These are phyloP conservation scores for Vitis rupestris DNA, from an alignment of 164 flowering plant genomes.

Conservation along the genomic window DNA sequence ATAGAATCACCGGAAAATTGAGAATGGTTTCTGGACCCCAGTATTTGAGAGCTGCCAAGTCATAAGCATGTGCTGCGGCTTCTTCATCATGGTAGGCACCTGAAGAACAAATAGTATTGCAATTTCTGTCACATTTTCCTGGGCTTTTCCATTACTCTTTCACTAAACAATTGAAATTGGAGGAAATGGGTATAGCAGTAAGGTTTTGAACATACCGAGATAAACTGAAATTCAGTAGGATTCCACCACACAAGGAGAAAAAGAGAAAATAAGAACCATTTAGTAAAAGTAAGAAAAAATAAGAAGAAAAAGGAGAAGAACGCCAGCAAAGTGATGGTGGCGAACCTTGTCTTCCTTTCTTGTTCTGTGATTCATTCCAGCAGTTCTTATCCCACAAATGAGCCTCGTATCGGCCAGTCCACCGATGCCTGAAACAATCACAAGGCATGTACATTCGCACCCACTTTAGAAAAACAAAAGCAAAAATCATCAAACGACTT, in stretches of 20 bases:
- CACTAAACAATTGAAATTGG: background rate
- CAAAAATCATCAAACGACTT: background rate
- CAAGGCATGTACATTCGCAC: background rate
- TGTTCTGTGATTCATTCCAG: conserved; percentile 87
- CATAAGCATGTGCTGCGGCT: conserved; percentile 95
- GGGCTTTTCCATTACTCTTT: too few species aligned
- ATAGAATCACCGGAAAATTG: conserved; percentile 70
- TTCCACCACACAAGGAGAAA: conserved; percentile 8
- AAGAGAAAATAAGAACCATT: background rate
- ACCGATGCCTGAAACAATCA: conserved; percentile 62
- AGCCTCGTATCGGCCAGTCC: conserved; percentile 95
- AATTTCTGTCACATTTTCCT: too few species aligned
- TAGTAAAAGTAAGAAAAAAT: background rate
- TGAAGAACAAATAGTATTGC: conserved; percentile 13
- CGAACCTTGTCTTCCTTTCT: conserved; percentile 92
- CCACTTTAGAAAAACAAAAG: background rate
- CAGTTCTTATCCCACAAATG: conserved; percentile 96
- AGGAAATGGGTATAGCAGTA: background rate
- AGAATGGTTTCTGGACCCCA: conserved; percentile 88
- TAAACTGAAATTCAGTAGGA: conserved; percentile 53
- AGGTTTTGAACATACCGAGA: conserved; percentile 52
- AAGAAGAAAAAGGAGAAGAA: background rate
- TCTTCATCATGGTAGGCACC: conserved; percentile 96
- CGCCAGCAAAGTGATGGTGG: background rate
- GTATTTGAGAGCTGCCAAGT: conserved; percentile 91